Conservation (phyloP, 176 grass and related monocot species). For the Tillandsia leiboldiana region DNA sequence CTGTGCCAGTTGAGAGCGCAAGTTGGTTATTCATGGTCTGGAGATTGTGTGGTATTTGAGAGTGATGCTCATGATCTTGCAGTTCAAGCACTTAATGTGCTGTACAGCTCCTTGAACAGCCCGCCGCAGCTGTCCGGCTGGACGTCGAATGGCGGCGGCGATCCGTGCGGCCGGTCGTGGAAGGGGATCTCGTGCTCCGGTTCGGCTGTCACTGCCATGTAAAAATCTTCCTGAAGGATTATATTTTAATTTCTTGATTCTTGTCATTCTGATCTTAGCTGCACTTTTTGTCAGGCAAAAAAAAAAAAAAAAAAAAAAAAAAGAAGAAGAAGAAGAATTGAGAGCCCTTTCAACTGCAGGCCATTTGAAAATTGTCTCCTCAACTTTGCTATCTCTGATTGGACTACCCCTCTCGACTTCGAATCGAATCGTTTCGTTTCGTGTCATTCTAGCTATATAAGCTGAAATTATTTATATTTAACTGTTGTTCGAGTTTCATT, state of each 20-base stretch:
- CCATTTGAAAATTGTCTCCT: too few species aligned
- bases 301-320: not conserved
- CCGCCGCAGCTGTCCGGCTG: constrained; percentile 67
- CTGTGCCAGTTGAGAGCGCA: too few species aligned
- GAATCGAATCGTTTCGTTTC: too few species aligned
- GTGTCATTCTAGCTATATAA: too few species aligned
- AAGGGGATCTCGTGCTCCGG: constrained; percentile 66
- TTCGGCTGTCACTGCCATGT: constrained; percentile 75
- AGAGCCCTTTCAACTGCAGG: too few species aligned
- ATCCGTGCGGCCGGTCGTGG: constrained; percentile 86
- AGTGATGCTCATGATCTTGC: constrained; percentile 15
- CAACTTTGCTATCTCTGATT: too few species aligned
- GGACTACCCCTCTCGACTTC: too few species aligned
- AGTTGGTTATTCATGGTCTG: not conserved
- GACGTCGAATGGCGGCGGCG: constrained; percentile 45
- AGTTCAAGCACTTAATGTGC: constrained; percentile 51
- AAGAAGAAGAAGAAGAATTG: too few species aligned
- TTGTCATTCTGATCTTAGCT: too few species aligned
- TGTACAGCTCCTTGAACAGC: constrained; percentile 69
- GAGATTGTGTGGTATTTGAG: not conserved
- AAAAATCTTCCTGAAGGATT: constrained; percentile 9
- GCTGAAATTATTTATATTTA: too few species aligned
- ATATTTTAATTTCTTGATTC: not conserved
- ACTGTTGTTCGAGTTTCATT: too few species aligned
- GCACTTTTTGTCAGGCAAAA: not conserved